Base-by-base conservation (phyloP, 2,329 filamentous ascomycete genomes). In the Sphaerulina vaccinii region DNA sequence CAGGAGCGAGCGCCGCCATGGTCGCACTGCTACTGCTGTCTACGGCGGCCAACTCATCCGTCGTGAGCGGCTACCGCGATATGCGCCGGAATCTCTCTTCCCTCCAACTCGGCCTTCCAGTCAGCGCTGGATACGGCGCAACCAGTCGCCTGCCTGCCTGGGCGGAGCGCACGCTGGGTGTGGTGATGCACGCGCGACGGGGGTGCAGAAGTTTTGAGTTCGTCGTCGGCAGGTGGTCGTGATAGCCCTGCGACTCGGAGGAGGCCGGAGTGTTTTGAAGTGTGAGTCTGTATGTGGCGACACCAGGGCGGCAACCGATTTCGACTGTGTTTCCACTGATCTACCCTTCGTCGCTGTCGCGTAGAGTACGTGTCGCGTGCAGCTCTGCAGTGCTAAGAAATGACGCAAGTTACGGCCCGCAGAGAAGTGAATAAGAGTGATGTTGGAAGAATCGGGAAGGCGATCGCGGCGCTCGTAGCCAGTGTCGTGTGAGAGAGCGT, bases 1-100 rank as follows among this genome's bases (percentile, higher is more conserved):
- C 69, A 58, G 74, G 72, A 62, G 61, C 60, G 54, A 60, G 56
- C 54, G 62, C 62, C 62, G 62, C 62, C 47, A 51, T 58, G 45
- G 58, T 55, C 51, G 56, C 56, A 55, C 58, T 60, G 58, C 58
- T 54, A 37, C 46, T 47, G 47, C 36, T 43, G 45, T 39, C 49
- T 37, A 49, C 41, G 43, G 49, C 53, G 46, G 48, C 54, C 56
- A 47, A 46, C 51, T 53, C 58, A 60, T 60, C 56, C 58, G 58
- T 53, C 44, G 49, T 51, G 48, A 38, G 44, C 47, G 45, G 39
- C 51, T 47, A 32, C 32, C 41, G 42, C 55, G 53, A 36, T 46
- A 52, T 55, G 57, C 51, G 52, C 52, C 52, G 49, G 51, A 36
- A 33, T 43, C 35, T 19, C 23, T 45, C 37, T 38, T 19, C 23